Percentiles rank a stretch among this genome's conserved stretches.
These are phyloP conservation scores for Lecanosticta acicola DNA, from an alignment of 2,329 filamentous ascomycete species.

Conservation along the genomic window DNA sequence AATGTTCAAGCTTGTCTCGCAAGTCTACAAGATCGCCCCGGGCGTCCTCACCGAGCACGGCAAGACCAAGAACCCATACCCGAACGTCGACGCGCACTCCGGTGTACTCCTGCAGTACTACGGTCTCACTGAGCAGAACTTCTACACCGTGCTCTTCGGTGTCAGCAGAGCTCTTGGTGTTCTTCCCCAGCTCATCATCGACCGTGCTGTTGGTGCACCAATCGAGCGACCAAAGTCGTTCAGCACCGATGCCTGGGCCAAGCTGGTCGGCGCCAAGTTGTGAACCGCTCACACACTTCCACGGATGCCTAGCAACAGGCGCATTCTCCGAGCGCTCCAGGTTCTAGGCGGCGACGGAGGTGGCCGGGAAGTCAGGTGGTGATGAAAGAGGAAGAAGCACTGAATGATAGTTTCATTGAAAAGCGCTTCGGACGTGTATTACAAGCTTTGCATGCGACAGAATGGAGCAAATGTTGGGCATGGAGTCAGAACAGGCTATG, in stretches of 20 bases:
- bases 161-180: conserved; percentile 97
- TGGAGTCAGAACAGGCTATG: too few relatives aligned
- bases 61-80: conserved; percentile 99
- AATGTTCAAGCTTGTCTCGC: conserved; percentile 99
- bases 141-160: conserved; percentile 99
- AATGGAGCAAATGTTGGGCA: too few relatives aligned
- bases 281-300: conserved; percentile 47
- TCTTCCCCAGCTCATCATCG: conserved; percentile 98
- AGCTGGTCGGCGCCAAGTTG: conserved; percentile 84
- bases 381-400: conserved; percentile 1
- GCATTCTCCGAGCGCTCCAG: conserved; percentile 17
- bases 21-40: conserved; percentile 99
- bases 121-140: conserved; percentile 96
- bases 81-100: conserved; percentile 98
- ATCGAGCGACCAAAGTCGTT: conserved; percentile 99
- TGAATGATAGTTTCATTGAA: too few relatives aligned
- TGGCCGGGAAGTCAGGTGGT: conserved; percentile 16
- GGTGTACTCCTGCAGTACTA: conserved; percentile 99
- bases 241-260: conserved; percentile 93
- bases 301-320: conserved; percentile 5
- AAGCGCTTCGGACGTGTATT: conserved; percentile 7
- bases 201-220: conserved; percentile 91
- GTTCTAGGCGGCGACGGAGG: conserved; percentile 27
- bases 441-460: conserved; percentile 8
- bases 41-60: conserved; percentile 97